Percentiles rank a stretch among this genome's conserved stretches.
These are phyloP conservation scores for Beauveria brongniartii DNA, from an alignment of 2,329 filamentous ascomycete genomes.

Conservation along the genomic window DNA sequence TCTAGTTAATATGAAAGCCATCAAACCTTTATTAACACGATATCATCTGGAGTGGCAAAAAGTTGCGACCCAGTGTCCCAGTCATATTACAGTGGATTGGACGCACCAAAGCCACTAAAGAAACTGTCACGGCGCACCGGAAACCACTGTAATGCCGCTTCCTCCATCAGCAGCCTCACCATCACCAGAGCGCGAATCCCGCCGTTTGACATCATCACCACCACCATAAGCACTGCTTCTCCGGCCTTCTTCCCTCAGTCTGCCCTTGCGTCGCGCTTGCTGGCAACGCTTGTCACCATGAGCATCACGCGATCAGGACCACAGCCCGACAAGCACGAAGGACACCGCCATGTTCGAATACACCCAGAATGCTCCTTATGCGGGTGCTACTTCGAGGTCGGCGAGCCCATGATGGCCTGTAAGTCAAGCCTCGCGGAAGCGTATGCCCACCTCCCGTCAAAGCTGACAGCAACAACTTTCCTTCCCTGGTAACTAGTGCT, in stretches of 20 bases:
- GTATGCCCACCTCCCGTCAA: neutral
- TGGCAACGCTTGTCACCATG: neutral
- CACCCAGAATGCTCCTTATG: slow-evolving; percentile 7
- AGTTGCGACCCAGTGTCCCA: too few relatives aligned
- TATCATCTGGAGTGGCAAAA: too few relatives aligned
- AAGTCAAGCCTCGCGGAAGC: neutral
- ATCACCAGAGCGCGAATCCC: too few relatives aligned
- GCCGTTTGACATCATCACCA: too few relatives aligned
- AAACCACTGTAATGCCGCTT: too few relatives aligned
- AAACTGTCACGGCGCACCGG: too few relatives aligned
- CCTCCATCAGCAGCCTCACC: too few relatives aligned
- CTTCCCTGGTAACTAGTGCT: neutral
- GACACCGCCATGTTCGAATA: slow-evolving; percentile 6
- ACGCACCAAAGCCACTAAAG: too few relatives aligned
- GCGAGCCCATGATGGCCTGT: slow-evolving; percentile 5
- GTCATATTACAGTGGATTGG: too few relatives aligned
- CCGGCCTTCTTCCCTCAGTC: neutral
- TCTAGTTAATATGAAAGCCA: too few relatives aligned
- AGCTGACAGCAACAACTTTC: neutral
- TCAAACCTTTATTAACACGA: too few relatives aligned
- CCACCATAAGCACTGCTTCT: too few relatives aligned
- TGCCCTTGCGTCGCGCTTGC: neutral
- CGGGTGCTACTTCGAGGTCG: slow-evolving; percentile 4
- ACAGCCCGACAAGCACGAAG: neutral
- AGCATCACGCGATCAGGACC: neutral